phyloP scores from a whole-genome alignment of 805 yeast genomes.

The Yamadazyma nakazawae region DNA sequence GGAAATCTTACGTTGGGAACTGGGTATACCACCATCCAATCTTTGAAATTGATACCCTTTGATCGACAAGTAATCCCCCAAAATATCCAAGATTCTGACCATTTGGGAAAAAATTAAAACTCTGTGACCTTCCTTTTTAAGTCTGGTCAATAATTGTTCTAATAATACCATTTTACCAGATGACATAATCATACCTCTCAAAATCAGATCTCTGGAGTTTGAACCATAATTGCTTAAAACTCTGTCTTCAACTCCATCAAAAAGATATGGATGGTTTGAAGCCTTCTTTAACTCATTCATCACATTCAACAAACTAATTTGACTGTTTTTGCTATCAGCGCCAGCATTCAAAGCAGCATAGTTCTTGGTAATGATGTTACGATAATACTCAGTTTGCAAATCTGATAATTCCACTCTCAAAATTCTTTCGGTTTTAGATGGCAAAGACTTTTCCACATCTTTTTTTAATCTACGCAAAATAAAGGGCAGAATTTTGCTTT shows the following conservation, averaged over 20 bases:
- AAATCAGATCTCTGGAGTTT: constrained; percentile 68
- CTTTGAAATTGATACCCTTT: constrained; percentile 89
- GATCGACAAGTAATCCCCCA: constrained; percentile 87
- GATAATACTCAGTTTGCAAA: constrained; percentile 90
- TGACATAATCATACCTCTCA: constrained; percentile 93
- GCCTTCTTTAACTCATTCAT: constrained; percentile 97
- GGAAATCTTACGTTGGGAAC: constrained; percentile 87
- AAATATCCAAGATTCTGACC: constrained; percentile 93
- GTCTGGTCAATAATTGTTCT: constrained; percentile 80
- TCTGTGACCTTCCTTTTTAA: constrained; percentile 92
- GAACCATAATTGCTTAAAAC: constrained; percentile 65
- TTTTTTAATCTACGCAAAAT: constrained; percentile 91
- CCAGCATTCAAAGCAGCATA: constrained; percentile 80
- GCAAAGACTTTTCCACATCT: constrained; percentile 95
- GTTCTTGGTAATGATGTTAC: constrained; percentile 88
- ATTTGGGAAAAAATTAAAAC: constrained; percentile 94
- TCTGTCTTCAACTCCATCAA: constrained; percentile 87
- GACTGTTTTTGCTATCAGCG: constrained; percentile 63
- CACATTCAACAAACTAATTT: constrained; percentile 80
- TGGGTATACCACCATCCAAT: constrained; percentile 94
- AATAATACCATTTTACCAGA: constrained; percentile 97
- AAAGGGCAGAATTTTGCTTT: constrained; percentile 82
- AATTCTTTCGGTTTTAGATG: constrained; percentile 93
- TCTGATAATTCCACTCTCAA: constrained; percentile 93
- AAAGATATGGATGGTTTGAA: constrained; percentile 92